Percentiles rank a stretch among this genome's conserved stretches.
phyloP scores from a whole-genome alignment of 2,329 filamentous ascomycete genomes.

The Apiospora aurea region DNA sequence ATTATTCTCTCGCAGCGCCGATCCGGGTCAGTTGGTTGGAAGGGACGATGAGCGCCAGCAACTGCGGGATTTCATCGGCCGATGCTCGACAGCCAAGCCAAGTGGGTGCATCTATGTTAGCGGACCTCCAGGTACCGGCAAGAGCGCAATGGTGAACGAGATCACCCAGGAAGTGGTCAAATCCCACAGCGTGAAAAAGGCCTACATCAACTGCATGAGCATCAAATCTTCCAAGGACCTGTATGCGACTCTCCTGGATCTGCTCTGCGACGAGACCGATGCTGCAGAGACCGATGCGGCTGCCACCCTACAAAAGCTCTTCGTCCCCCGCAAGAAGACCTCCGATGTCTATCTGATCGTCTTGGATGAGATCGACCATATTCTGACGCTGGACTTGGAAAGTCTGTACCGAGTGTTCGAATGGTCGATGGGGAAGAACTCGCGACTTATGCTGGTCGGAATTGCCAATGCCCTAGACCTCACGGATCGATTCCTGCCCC shows the following conservation, averaged over 20 bases:
- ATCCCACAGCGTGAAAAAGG: conserved; percentile 66
- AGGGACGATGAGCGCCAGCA: conserved; percentile 74
- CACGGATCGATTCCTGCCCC: conserved; percentile 92
- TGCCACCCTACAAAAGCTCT: conserved; percentile 72
- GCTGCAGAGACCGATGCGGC: conserved; percentile 72
- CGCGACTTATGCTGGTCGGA: conserved; percentile 82
- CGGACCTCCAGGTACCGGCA: conserved; percentile 93
- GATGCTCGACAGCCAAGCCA: conserved; percentile 63
- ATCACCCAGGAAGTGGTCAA: conserved; percentile 68
- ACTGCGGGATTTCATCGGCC: conserved; percentile 72
- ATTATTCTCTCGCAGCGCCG: conserved; percentile 81
- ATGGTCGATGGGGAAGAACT: conserved; percentile 86
- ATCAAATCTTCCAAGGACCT: conserved; percentile 88
- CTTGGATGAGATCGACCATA: conserved; percentile 93
- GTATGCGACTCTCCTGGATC: conserved; percentile 78
- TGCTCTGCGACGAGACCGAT: conserved; percentile 66
- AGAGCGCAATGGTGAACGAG: conserved; percentile 90
- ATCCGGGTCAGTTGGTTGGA: conserved; percentile 78
- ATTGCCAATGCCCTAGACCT: conserved; percentile 97
- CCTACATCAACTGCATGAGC: conserved; percentile 96
- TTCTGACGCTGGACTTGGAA: conserved; percentile 87
- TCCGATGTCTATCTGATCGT: conserved; percentile 78
- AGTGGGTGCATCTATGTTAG: conserved; percentile 93
- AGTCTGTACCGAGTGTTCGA: conserved; percentile 95
- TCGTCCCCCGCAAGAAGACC: conserved; percentile 67